phyloP scores from a whole-genome alignment of 208 protist species.

The Crithidia fasciculata region DNA sequence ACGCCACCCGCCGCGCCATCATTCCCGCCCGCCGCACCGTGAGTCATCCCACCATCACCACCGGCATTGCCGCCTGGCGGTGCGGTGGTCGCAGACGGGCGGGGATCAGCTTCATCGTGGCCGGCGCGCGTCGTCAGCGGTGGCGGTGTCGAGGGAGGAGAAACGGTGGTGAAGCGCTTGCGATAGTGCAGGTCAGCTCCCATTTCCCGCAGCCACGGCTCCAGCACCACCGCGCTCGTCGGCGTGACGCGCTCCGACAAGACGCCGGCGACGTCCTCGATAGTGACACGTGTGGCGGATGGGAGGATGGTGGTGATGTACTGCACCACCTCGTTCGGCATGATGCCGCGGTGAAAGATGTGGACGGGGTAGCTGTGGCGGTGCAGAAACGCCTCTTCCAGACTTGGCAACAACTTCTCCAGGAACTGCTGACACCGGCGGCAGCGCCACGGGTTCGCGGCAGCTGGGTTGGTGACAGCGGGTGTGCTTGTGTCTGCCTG shows the following conservation, averaged over 20 bases:
- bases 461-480: not conserved
- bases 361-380: conserved; percentile 54
- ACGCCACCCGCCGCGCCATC: not conserved
- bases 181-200: not conserved
- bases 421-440: conserved; percentile 29
- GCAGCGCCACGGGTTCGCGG: conserved; percentile 1
- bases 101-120: too few relatives aligned
- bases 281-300: conserved; percentile 31
- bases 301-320: conserved; percentile 20
- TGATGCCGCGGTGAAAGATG: conserved; percentile 49
- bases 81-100: too few relatives aligned
- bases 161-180: not conserved
- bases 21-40: not conserved
- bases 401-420: conserved; percentile 27
- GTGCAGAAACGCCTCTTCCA: conserved; percentile 41
- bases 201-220: conserved; percentile 27
- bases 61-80: not conserved
- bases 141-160: not conserved
- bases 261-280: conserved; percentile 41
- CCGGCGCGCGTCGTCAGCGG: not conserved
- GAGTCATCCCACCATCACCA: not conserved
- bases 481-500: not conserved
- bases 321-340: conserved; percentile 19
- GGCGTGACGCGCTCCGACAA: conserved; percentile 13
- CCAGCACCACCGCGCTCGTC: conserved; percentile 13